A percentile compares a stretch with the other conserved stretches of the same genome.
Conservation (phyloP, 148 eudicot species). For the Diospyros lotus region DNA sequence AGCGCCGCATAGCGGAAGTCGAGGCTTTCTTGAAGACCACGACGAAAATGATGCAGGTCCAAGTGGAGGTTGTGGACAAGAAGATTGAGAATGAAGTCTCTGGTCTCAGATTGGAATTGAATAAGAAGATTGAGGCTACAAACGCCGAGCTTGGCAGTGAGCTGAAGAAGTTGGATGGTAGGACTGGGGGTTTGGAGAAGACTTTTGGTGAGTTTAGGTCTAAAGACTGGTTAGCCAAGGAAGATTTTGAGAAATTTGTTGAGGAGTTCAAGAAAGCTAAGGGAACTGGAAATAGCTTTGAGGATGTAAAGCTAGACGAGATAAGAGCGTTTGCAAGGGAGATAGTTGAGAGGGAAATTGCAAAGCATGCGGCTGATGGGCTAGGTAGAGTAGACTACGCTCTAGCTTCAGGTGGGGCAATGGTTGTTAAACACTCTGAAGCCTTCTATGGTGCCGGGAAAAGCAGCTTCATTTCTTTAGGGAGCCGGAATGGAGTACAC, state of each 20-base stretch:
- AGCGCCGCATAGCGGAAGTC: conserved; percentile 54
- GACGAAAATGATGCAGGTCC: conserved; percentile 64
- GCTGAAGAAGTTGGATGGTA: conserved; percentile 34
- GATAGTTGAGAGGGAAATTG: conserved; percentile 73
- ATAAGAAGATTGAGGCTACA: conserved; percentile 39
- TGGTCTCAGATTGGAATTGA: conserved; percentile 44
- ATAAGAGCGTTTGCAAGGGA: conserved; percentile 58
- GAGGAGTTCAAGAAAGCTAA: conserved; percentile 50
- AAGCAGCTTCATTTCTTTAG: conserved; percentile 24
- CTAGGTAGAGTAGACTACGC: conserved; percentile 84
- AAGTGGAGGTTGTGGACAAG: conserved; percentile 56
- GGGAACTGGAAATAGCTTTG: conserved; percentile 10
- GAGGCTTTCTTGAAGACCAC: conserved; percentile 54
- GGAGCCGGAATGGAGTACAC: conserved; percentile 27
- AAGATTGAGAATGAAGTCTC: conserved; percentile 47
- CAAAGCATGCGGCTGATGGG: conserved; percentile 87
- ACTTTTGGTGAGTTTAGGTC: conserved; percentile 29
- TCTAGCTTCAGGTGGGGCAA: conserved; percentile 56
- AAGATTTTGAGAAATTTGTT: conserved; percentile 43
- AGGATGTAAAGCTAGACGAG: conserved; percentile 50
- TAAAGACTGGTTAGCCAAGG: conserved; percentile 42
- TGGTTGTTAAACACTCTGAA: conserved; percentile 63
- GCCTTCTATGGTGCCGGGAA: conserved; percentile 24
- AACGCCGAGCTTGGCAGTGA: conserved; percentile 26
- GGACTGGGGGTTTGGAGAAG: conserved; percentile 37